Conservation (phyloP, 148 eudicot genomes). For the Oxyria digyna region DNA sequence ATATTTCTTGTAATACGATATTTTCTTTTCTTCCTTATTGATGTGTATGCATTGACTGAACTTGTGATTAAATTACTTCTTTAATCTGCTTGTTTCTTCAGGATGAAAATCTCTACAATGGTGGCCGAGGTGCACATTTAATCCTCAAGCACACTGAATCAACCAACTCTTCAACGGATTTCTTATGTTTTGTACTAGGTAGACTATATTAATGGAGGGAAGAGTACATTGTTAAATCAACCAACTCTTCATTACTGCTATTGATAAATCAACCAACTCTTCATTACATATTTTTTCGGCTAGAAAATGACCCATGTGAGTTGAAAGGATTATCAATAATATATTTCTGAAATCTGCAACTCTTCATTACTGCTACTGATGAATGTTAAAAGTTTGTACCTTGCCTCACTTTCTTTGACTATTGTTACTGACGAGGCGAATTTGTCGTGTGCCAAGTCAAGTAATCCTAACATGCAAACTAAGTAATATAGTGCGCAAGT, state of each 20-base stretch:
- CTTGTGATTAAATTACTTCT: background rate
- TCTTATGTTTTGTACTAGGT: too few relatives aligned
- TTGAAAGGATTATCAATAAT: constrained; percentile 46
- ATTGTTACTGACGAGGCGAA: too few relatives aligned
- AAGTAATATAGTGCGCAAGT: too few relatives aligned
- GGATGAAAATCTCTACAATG: constrained; percentile 94
- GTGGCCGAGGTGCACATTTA: constrained; percentile 92
- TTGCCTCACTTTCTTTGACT: too few relatives aligned
- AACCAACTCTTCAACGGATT: too few relatives aligned
- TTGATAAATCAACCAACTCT: too few relatives aligned
- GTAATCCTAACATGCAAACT: too few relatives aligned
- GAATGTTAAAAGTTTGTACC: too few relatives aligned
- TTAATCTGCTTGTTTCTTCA: constrained; percentile 21
- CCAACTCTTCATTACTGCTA: too few relatives aligned
- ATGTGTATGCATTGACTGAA: background rate
- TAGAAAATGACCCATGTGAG: constrained; percentile 56
- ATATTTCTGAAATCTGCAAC: constrained; percentile 45
- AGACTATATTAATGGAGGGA: too few relatives aligned
- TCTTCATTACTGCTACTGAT: constrained; percentile 57
- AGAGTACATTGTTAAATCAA: too few relatives aligned
- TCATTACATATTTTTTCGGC: constrained; percentile 55
- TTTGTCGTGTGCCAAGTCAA: too few relatives aligned
- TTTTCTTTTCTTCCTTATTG: background rate
- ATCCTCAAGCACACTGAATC: constrained; percentile 92
- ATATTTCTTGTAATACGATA: constrained; percentile 80